Conservation (phyloP, 164 flowering plant species). For the Nymphaea thermarum region DNA sequence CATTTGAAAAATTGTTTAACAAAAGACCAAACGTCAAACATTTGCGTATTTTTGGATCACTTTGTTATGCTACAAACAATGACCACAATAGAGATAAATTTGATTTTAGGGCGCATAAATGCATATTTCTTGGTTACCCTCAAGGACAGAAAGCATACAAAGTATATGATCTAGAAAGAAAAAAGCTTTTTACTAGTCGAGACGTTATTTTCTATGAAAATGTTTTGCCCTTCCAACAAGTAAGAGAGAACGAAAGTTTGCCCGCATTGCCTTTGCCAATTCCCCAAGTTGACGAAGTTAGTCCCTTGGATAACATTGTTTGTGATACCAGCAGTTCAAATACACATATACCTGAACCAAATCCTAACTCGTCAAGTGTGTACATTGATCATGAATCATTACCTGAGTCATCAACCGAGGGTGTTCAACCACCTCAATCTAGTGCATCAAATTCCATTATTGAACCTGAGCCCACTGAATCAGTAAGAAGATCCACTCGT, state of each 20-base stretch:
- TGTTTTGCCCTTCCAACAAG: neutral
- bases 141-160: neutral
- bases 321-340: neutral
- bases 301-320: neutral
- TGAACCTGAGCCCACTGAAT: too few species aligned
- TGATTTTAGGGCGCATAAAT: too few species aligned
- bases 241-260: neutral
- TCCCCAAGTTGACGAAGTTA: neutral
- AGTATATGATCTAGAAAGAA: neutral
- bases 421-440: neutral
- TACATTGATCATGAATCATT: neutral
- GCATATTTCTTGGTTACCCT: neutral
- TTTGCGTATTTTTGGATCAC: neutral
- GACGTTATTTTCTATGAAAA: constrained; percentile 1
- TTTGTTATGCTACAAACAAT: neutral
- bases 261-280: neutral
- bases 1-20: neutral
- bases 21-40: neutral
- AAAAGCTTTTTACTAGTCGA: neutral
- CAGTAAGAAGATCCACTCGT: neutral
- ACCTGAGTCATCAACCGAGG: neutral
- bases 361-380: neutral
- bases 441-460: too few species aligned
- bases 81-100: too few species aligned
- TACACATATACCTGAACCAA: neutral